Evolutionary conservation across 2,329 filamentous ascomycete species (phyloP), one percentile per base, ranked within the genome.

Genomic region (Aciculosporium take): DNA sequence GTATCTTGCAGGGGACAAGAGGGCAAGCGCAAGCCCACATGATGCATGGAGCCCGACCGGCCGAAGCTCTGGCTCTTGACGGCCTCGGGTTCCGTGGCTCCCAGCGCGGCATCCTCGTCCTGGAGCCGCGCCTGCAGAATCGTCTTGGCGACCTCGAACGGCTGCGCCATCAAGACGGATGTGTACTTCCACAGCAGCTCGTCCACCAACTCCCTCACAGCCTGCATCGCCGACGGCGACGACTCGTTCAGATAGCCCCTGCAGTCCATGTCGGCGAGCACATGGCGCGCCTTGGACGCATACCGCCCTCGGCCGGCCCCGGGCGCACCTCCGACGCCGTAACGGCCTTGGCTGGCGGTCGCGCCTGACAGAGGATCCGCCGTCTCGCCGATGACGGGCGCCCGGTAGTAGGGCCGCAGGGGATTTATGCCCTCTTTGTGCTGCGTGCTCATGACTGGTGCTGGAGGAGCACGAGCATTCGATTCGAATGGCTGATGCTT

Each of bases 81-180:
- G 7, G 42, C 40, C 32, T 56, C 55, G 12, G 47, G 52, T 27
- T 54, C 50, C 21, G 42, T 38, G n/a, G 48, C 34, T 9, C 49
- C 44, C 29, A 56, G 39, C 8, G 50, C 46, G 31, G 65, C 66
- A 28, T 64, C 51, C 40, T 67, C 67, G 49, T 73, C 72, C 52
- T 79, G 74, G 47, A 61, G 64, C 49, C 71, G 76, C 39, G 87
- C 77, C 63, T 98, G 91, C 51, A 98, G 65, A 42, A 96, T 76
- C 12, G 81, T 91, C 71, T 95, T 96, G 55, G 89, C 87, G 44
- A 95, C 88, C 67, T 96, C 91, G 60, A 98, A 96, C 12, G 91
- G 91, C 63, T 98, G 91, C 41, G 86, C 83, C 57, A 94, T 79
- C 54, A 96, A 62, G 20, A 94, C 80, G 44, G 81, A 86, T 12